A percentile compares a stretch with the other conserved stretches of the same genome.
phyloP scores from a whole-genome alignment of 257 asterid species.

The Solanum ossicruentum region DNA sequence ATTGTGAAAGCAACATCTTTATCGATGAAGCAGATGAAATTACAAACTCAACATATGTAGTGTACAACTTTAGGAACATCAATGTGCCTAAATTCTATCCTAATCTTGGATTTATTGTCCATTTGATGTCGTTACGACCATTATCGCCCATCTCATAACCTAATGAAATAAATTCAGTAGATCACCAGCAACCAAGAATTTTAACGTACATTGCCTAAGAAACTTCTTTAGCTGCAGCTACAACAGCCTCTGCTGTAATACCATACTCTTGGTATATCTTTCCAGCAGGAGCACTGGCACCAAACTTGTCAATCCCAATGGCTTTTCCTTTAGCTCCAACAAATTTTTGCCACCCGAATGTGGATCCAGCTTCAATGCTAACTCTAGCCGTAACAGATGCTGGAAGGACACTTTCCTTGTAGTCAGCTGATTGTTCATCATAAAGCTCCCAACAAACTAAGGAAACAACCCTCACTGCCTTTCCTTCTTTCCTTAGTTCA shows the following conservation, averaged over 20 bases:
- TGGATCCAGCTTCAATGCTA: slow-evolving; percentile 75
- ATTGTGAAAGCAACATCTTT: neutral
- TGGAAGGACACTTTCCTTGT: slow-evolving; percentile 69
- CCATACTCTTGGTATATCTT: slow-evolving; percentile 52
- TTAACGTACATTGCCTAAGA: slow-evolving; percentile 12
- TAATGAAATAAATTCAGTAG: neutral
- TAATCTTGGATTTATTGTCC: slow-evolving; percentile 8
- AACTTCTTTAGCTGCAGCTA: slow-evolving; percentile 68
- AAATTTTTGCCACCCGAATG: slow-evolving; percentile 63
- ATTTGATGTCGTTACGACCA: neutral
- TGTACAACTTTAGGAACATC: slow-evolving; percentile 24
- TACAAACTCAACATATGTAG: slow-evolving; percentile 11
- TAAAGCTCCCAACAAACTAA: slow-evolving; percentile 77
- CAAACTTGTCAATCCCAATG: slow-evolving; percentile 52
- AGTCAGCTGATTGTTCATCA: slow-evolving; percentile 54
- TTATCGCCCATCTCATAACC: slow-evolving; percentile 1
- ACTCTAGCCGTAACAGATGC: slow-evolving; percentile 51
- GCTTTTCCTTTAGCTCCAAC: slow-evolving; percentile 64
- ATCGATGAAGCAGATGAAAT: slow-evolving; percentile 1
- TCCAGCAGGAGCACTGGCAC: slow-evolving; percentile 69
- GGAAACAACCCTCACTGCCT: slow-evolving; percentile 66
- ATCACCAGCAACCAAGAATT: slow-evolving; percentile 10
- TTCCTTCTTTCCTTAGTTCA: slow-evolving; percentile 69
- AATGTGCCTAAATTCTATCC: slow-evolving; percentile 16
- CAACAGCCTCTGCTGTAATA: slow-evolving; percentile 52